Evolutionary conservation across 257 asterid genomes (phyloP).

Genomic region (Henckelia pumila): DNA sequence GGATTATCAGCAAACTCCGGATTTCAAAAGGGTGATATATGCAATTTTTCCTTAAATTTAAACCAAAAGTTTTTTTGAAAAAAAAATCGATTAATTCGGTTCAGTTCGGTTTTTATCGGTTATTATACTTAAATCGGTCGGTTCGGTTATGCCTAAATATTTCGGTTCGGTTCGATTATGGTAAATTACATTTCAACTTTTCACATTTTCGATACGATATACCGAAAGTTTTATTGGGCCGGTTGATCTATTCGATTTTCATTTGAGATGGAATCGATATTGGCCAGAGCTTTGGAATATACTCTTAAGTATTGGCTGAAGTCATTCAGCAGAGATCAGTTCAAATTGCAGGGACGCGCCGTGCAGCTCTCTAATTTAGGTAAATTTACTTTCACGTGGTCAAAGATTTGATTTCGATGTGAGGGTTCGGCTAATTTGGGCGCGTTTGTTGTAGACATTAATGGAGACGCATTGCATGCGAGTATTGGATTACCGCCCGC

Average conservation of each 20-base stretch:
- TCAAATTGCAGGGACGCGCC: slow-evolving; percentile 87
- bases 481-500: slow-evolving; percentile 98
- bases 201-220: too few species aligned
- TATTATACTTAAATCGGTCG: too few species aligned
- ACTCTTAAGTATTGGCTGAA: slow-evolving; percentile 95
- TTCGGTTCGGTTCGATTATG: too few species aligned
- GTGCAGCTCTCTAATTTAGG: slow-evolving; percentile 91
- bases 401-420: slow-evolving; percentile 18
- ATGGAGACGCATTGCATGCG: slow-evolving; percentile 95
- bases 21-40: too few species aligned
- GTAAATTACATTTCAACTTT: too few species aligned
- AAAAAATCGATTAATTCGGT: too few species aligned
- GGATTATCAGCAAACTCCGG: too few species aligned
- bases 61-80: too few species aligned
- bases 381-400: slow-evolving; percentile 29
- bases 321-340: slow-evolving; percentile 93
- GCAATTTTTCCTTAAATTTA: too few species aligned
- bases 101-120: too few species aligned
- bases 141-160: too few species aligned
- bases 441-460: slow-evolving; percentile 53
- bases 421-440: slow-evolving; percentile 19
- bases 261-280: slow-evolving; percentile 71
- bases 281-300: slow-evolving; percentile 92
- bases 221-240: slow-evolving; percentile 3
- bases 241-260: slow-evolving; percentile 25